Base-by-base conservation (phyloP, 805 yeast genomes). In the Phaffomyces thermotolerans region DNA sequence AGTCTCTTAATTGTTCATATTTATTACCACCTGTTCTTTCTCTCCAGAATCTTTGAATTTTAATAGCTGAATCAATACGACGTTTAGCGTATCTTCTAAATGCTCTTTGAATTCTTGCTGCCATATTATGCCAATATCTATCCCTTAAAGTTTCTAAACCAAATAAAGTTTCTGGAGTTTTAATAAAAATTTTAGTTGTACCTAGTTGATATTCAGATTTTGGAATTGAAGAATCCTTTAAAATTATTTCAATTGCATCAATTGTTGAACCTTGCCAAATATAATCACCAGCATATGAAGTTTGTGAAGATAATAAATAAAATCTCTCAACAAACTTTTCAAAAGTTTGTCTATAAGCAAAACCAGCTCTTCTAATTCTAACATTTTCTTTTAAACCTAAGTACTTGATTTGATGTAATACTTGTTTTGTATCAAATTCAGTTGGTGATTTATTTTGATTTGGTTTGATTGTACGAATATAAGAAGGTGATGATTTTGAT, bases 71-170 rank as follows among this genome's bases (percentile, higher is more conserved):
- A 56, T 87, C 95, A 44, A 81, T 84, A 67, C 90, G 81, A 58
- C 86, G 75, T 63, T 79, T 81, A 49, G 81, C 68, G 59, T 83
- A 86, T 55, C 86, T 73, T 69, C 99, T 77, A 86, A 97, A 89
- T 4, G 99, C 98, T 52, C 97, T 78, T 70, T 93, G 99, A 54
- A 93, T 91, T 56, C 95, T 79, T 4, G 95, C 90, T 5, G 99
- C 99, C 95, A 93, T 93, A 54, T 86, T 87, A 58, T 88, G 91
- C 98, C 99, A 93, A 62, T 89, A 93, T 68, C 81, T 84, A 57
- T 93, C 99, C 63, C 98, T 78, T 91, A 91, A 80, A 55, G 87
- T 91, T 66, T 93, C 99, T 45, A 93, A 69, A 0, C 96, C 96
- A 62, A 93, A 93, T 56, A 93, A 70, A 0, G 98, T 91, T 62